These are phyloP conservation scores for Typha latifolia DNA, from an alignment of 176 grass and related monocot genomes.

Conservation along the genomic window DNA sequence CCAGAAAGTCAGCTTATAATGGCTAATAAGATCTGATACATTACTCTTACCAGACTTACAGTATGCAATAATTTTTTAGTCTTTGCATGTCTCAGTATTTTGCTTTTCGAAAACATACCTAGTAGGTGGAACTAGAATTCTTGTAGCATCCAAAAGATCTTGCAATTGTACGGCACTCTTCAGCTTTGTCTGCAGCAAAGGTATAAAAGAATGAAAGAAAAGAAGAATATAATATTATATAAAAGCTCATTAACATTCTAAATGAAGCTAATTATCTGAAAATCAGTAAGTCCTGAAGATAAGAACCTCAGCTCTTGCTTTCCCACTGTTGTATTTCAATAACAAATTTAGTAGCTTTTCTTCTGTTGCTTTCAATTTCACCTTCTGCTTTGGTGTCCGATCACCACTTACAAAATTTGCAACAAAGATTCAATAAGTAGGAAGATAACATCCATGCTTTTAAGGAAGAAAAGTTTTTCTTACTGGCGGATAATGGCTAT, in stretches of 20 bases:
- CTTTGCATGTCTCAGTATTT: not conserved
- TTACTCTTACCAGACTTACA: no score
- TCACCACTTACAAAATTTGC: constrained; percentile 62
- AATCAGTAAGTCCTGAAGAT: not conserved
- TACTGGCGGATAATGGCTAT: constrained; percentile 96
- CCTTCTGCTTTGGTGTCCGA: constrained; percentile 96
- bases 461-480: constrained; percentile 34
- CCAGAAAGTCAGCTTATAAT: no score
- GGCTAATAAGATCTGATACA: no score
- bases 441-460: constrained; percentile 2
- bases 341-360: constrained; percentile 94
- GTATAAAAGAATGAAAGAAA: not conserved
- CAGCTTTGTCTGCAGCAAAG: constrained; percentile 69
- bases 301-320: constrained; percentile 55
- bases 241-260: not conserved
- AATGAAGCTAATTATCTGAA: no score
- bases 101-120: constrained; percentile 43
- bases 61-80: no score
- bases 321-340: constrained; percentile 96
- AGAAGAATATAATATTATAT: not conserved
- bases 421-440: constrained; percentile 25
- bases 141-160: constrained; percentile 96
- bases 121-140: constrained; percentile 70
- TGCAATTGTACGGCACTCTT: constrained; percentile 94
- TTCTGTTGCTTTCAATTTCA: constrained; percentile 91